Evolutionary conservation across 768 basidiomycete species (phyloP).

Genomic region (Lenzites betulinus): DNA sequence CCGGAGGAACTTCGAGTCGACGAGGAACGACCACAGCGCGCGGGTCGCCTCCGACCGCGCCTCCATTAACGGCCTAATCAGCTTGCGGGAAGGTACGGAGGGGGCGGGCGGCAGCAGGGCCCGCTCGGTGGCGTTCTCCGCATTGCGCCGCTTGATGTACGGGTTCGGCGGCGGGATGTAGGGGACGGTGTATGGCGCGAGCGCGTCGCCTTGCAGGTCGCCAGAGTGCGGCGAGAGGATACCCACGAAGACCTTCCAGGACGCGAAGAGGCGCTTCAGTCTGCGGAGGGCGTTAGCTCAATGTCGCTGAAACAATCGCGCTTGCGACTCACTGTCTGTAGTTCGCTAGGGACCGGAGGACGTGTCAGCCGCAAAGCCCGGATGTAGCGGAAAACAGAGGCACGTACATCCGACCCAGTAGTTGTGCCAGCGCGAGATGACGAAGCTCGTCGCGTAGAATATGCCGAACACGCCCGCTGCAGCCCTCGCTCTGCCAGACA

Average conservation of each 20-base stretch:
- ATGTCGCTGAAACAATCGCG: background rate
- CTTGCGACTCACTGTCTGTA: conserved; percentile 29
- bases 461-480: conserved; percentile 20
- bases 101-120: background rate
- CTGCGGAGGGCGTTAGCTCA: conserved; percentile 14
- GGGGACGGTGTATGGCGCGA: conserved; percentile 16
- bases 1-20: conserved; percentile 18
- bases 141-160: conserved; percentile 19
- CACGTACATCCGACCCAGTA: conserved; percentile 41
- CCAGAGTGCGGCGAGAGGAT: conserved; percentile 31
- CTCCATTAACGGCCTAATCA: conserved; percentile 22
- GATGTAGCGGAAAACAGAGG: background rate
- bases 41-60: conserved; percentile 21
- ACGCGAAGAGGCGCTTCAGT: conserved; percentile 37
- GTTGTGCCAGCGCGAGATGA: conserved; percentile 50
- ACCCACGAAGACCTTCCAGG: conserved; percentile 42
- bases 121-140: background rate
- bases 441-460: conserved; percentile 31
- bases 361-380: background rate
- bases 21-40: conserved; percentile 18
- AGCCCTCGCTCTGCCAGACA: conserved; percentile 8
- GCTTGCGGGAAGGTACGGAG: conserved; percentile 5
- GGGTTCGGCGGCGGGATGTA: conserved; percentile 20
- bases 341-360: conserved; percentile 23
- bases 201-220: conserved; percentile 4